Evolutionary conservation across 1,284 basidiomycete genomes (phyloP).

Genomic region (Blastosporella zonata): DNA sequence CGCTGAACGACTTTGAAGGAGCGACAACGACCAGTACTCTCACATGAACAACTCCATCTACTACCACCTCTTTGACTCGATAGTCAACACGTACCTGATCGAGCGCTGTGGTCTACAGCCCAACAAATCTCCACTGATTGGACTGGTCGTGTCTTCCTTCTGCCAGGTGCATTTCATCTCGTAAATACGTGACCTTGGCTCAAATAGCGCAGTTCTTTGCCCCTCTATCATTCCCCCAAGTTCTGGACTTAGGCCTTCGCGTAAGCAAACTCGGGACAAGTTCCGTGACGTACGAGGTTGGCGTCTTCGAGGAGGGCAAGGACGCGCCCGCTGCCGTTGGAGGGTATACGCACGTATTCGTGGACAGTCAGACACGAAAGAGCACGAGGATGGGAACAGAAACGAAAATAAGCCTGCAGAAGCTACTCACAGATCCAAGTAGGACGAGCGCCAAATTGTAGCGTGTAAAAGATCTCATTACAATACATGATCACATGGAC

Average conservation of each 20-base stretch:
- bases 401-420: constrained; percentile 42
- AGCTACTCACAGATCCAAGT: constrained; percentile 11
- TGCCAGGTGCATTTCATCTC: constrained; percentile 44
- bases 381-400: constrained; percentile 42
- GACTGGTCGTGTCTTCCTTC: constrained; percentile 69
- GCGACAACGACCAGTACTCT: constrained; percentile 78
- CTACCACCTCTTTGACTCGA: constrained; percentile 74
- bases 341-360: constrained; percentile 81
- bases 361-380: constrained; percentile 53
- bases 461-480: background rate
- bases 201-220: constrained; percentile 48
- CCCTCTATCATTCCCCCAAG: constrained; percentile 65
- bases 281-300: constrained; percentile 74
- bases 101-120: constrained; percentile 53
- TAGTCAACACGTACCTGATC: constrained; percentile 73
- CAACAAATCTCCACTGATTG: constrained; percentile 50
- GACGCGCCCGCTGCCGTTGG: constrained; percentile 60
- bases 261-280: constrained; percentile 64
- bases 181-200: background rate
- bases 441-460: constrained; percentile 11
- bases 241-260: constrained; percentile 63
- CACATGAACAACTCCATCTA: constrained; percentile 80
- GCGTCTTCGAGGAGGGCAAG: constrained; percentile 55
- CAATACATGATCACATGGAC: background rate
- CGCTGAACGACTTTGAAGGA: constrained; percentile 40